A percentile compares a stretch with the other conserved stretches of the same genome.
phyloP scores from a whole-genome alignment of 441 rosid genomes.

The Capsella rubella region DNA sequence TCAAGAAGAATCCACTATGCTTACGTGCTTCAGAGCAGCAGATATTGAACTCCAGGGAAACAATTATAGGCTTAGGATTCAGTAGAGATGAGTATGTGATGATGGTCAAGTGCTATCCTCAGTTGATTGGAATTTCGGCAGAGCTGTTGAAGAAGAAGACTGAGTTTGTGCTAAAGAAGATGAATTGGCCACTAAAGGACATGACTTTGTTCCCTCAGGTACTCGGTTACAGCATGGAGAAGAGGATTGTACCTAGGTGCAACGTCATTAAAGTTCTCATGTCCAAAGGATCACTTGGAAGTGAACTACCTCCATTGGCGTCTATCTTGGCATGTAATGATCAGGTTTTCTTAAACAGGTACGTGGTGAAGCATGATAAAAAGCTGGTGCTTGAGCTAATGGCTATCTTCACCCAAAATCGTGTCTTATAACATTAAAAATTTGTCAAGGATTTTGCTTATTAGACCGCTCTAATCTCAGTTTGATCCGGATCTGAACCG shows the following conservation, averaged over 20 bases:
- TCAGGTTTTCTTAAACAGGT: conserved; percentile 33
- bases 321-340: conserved; percentile 2
- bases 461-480: not conserved
- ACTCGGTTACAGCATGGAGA: not conserved
- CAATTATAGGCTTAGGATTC: conserved; percentile 7
- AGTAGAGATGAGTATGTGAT: not conserved
- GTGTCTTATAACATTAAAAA: not conserved
- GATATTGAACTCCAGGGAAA: conserved; percentile 9
- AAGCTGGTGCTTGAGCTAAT: conserved; percentile 30
- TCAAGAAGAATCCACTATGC: conserved; percentile 34
- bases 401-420: conserved; percentile 4
- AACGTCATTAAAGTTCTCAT: conserved; percentile 27
- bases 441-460: not conserved
- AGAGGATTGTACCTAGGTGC: conserved; percentile 28
- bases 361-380: conserved; percentile 30
- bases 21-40: conserved; percentile 28
- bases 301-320: not conserved
- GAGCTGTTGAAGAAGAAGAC: conserved; percentile 8
- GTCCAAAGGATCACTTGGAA: conserved; percentile 26
- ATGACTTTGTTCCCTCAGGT: not conserved
- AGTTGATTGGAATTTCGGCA: not conserved
- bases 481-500: not conserved
- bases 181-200: conserved; percentile 36
- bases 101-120: not conserved
- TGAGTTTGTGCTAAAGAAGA: conserved; percentile 29